Evolutionary conservation across 306 rosid species (phyloP).

Genomic region (Purshia tridentata): DNA sequence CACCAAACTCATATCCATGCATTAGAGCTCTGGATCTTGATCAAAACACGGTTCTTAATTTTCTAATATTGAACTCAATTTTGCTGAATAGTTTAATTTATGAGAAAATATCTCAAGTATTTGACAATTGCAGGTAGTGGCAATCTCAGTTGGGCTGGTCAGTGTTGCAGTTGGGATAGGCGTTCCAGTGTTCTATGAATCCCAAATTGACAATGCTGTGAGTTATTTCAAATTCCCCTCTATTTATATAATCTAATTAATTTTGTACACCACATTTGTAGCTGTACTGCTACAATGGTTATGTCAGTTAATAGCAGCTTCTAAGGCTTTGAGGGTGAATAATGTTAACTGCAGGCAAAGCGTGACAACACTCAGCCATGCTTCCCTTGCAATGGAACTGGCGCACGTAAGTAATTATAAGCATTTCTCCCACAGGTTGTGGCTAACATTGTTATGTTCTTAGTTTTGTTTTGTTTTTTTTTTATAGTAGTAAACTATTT

Average conservation of each 20-base stretch:
- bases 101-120: not conserved
- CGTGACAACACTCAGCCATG: slow-evolving; percentile 91
- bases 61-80: no score
- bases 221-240: slow-evolving; percentile 27
- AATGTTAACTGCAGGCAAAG: slow-evolving; percentile 58
- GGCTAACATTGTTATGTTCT: slow-evolving; percentile 1
- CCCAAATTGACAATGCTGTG: slow-evolving; percentile 87
- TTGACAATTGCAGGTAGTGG: slow-evolving; percentile 52
- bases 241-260: not conserved
- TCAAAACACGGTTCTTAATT: slow-evolving; percentile 69
- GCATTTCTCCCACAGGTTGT: not conserved
- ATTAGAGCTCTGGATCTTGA: slow-evolving; percentile 85
- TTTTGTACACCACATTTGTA: no score
- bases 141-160: slow-evolving; percentile 75
- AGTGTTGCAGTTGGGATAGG: slow-evolving; percentile 87
- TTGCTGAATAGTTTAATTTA: no score
- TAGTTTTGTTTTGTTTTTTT: no score
- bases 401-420: slow-evolving; percentile 70
- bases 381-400: slow-evolving; percentile 95
- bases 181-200: slow-evolving; percentile 82
- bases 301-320: not conserved
- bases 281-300: not conserved
- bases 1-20: slow-evolving; percentile 60
- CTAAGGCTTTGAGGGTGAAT: not conserved
- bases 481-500: no score